Base-by-base conservation (phyloP, 1,284 basidiomycete genomes). In the Ustanciosporium gigantosporum region DNA sequence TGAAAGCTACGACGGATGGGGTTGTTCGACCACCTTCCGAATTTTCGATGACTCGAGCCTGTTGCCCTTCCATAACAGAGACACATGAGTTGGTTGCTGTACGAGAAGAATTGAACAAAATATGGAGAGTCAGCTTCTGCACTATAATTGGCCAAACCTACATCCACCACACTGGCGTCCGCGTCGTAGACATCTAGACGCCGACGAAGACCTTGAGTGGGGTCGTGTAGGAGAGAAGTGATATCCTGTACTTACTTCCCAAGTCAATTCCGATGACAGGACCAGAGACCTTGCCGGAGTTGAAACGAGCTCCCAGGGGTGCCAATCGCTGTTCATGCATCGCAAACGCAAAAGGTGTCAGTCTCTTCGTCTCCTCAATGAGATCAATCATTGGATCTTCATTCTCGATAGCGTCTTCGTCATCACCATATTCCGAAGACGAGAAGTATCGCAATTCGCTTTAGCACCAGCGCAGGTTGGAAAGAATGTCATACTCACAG, bases 1-100 rank as follows among this genome's bases (percentile, higher is more conserved):
- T 92, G 84, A 98, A 98, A 32, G 94, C 95, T 66, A 98, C 91
- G 50, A 96, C 91, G 41, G 94, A 98, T 8, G 95, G 95, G 23
- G 94, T 98, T 66, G 94, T 97, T 74, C 94, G 87, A 60, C 90
- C 90, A 83, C 94, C 94, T 83, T 98, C 94, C 11, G 92, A 82
- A 83, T 98, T 97, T 81, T 97, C 94, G 73, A 98, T 89, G 66
- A 98, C 94, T 70, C 90, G 88, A 47, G 93, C 82, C 92, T 88
- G 74, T 56, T 74, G 73, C 40, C 91, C 93, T 83, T 96, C 93
- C 90, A 93, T 95, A 36, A 74, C 62, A 25, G 74, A 72, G 23
- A 76, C 74, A 68, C 74, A 76, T 41, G 74, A 76, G 72, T 76
- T 76, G 60, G 73, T 76, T 34, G 70, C 55, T 67, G 45, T 31